A percentile compares a stretch with the other conserved stretches of the same genome.
phyloP scores from a whole-genome alignment of 371 early-diverging fungal genomes.

The Parasitella parasitica region DNA sequence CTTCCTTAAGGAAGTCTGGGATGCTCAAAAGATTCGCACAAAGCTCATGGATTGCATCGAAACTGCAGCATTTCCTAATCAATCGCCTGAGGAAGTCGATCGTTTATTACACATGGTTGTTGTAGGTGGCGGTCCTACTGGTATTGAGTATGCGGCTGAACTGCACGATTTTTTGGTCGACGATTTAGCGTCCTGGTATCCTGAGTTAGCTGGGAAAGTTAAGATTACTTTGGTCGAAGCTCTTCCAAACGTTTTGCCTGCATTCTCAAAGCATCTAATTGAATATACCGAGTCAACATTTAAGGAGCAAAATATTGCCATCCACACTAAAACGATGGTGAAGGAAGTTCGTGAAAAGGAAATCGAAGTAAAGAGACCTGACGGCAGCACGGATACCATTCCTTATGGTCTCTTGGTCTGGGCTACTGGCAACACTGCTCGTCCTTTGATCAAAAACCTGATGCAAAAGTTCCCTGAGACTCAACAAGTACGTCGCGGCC shows the following conservation, averaged over 20 bases:
- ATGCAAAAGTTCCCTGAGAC: constrained; percentile 67
- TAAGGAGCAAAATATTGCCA: constrained; percentile 80
- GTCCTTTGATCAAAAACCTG: constrained; percentile 74
- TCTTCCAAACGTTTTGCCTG: constrained; percentile 82
- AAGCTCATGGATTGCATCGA: constrained; percentile 89
- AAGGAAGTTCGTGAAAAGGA: constrained; percentile 84
- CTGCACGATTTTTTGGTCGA: constrained; percentile 89
- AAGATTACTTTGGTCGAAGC: constrained; percentile 91
- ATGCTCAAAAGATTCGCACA: constrained; percentile 87
- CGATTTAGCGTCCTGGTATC: constrained; percentile 74
- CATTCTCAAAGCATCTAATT: constrained; percentile 87
- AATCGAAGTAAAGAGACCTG: constrained; percentile 65
- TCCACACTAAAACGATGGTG: constrained; percentile 87
- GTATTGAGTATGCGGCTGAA: constrained; percentile 95
- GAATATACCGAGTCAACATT: constrained; percentile 90
- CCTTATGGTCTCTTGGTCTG: constrained; percentile 92
- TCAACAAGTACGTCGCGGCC: constrained; percentile 81
- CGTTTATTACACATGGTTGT: constrained; percentile 93
- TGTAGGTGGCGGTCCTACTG: constrained; percentile 97
- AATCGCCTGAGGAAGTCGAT: constrained; percentile 73
- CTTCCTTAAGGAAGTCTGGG: constrained; percentile 88
- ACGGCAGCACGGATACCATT: constrained; percentile 64
- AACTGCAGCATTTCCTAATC: constrained; percentile 83
- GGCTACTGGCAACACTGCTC: constrained; percentile 94
- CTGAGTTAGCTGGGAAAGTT: constrained; percentile 76